These are phyloP conservation scores for Paraphaeosphaeria minitans DNA, from an alignment of 2,329 filamentous ascomycete genomes.

Conservation along the genomic window DNA sequence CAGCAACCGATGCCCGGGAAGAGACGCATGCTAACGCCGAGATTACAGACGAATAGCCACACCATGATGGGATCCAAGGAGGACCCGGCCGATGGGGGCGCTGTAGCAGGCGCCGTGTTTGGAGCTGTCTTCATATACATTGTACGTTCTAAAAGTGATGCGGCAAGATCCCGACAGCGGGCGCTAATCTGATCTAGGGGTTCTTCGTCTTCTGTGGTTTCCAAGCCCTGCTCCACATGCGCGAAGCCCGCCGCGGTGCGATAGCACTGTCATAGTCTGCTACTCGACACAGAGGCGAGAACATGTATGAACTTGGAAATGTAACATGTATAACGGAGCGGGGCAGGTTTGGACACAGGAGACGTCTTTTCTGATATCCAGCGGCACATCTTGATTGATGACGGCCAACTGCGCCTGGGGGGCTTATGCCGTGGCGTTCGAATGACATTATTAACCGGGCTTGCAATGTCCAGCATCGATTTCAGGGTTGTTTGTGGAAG, in stretches of 20 bases:
- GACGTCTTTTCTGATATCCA: not conserved
- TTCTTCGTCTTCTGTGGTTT: slow-evolving; percentile 92
- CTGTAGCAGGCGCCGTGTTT: slow-evolving; percentile 84
- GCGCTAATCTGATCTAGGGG: slow-evolving; percentile 51
- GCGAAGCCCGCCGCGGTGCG: slow-evolving; percentile 80
- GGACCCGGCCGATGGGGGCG: slow-evolving; percentile 71
- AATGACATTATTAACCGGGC: not conserved
- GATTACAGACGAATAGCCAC: slow-evolving; percentile 68
- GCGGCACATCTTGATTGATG: not conserved
- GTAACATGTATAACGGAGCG: not conserved
- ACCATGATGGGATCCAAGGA: slow-evolving; percentile 78
- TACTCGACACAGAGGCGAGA: not conserved
- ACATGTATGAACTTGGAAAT: not conserved
- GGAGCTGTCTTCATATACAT: slow-evolving; percentile 85
- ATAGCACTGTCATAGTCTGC: slow-evolving; percentile 69
- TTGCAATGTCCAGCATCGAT: slow-evolving; percentile 2
- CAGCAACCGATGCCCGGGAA: not conserved
- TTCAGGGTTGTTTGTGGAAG: not conserved
- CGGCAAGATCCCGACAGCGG: not conserved
- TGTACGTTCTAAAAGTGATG: slow-evolving; percentile 62
- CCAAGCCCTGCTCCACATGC: slow-evolving; percentile 84
- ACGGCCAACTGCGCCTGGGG: not conserved
- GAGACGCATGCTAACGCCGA: slow-evolving; percentile 24
- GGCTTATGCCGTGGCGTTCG: slow-evolving; percentile 4
- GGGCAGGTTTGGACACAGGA: not conserved